Evolutionary conservation across 768 basidiomycete species (phyloP).

Genomic region (Lepiota venenata): DNA sequence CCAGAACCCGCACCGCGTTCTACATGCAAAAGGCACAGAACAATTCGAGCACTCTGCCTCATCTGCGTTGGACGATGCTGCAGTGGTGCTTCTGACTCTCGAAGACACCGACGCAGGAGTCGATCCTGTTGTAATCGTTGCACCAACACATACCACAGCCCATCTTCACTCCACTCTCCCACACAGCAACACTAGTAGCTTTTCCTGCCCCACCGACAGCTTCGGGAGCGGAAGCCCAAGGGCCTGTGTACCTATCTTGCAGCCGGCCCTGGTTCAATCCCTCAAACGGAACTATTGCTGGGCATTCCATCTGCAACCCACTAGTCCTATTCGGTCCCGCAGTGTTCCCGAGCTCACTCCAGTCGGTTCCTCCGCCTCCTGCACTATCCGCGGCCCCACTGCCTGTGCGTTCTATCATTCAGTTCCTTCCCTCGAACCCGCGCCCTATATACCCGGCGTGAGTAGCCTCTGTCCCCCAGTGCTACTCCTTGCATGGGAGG

Average conservation of each 20-base stretch:
- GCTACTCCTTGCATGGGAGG: no score
- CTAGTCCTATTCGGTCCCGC: slow-evolving; percentile 9
- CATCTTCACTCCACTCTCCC: slow-evolving; percentile 15
- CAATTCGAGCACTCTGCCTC: slow-evolving; percentile 79
- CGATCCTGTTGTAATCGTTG: slow-evolving; percentile 60
- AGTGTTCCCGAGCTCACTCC: slow-evolving; percentile 4
- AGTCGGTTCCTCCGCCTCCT: neutral
- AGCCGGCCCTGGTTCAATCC: slow-evolving; percentile 16
- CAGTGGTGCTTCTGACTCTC: slow-evolving; percentile 57
- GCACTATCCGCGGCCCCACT: neutral
- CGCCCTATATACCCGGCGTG: no score
- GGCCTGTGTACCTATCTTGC: slow-evolving; percentile 34
- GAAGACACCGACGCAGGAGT: slow-evolving; percentile 42
- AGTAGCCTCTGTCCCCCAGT: no score
- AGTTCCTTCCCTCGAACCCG: neutral
- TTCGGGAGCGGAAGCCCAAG: slow-evolving; percentile 67
- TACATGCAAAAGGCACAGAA: slow-evolving; percentile 69
- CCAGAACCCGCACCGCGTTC: slow-evolving; percentile 69
- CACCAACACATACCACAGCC: slow-evolving; percentile 34
- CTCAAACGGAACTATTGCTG: slow-evolving; percentile 43
- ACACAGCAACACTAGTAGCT: slow-evolving; percentile 41
- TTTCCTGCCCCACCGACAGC: slow-evolving; percentile 71
- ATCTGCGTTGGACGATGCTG: slow-evolving; percentile 81
- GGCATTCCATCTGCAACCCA: slow-evolving; percentile 34
- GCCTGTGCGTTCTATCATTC: slow-evolving; percentile 1